These are phyloP conservation scores for Citrus sp. DNA, from an alignment of 345 rosid species.

Conservation along the genomic window DNA sequence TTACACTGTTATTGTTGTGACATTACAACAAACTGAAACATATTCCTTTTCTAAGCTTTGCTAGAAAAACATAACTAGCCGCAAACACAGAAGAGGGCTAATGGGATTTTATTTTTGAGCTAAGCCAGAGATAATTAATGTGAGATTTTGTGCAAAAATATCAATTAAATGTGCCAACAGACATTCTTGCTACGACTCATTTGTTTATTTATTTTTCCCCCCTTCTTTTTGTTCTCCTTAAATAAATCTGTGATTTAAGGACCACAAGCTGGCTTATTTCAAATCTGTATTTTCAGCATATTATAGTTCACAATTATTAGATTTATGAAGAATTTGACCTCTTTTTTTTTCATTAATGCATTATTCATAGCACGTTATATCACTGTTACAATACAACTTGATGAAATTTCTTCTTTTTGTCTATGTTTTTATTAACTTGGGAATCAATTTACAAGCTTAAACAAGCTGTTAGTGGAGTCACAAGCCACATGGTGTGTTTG, in stretches of 20 bases:
- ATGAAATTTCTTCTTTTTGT: constrained; percentile 12
- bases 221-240: not conserved
- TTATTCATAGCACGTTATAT: constrained; percentile 28
- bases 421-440: not conserved
- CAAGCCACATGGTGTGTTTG: constrained; percentile 43
- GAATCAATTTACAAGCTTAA: constrained; percentile 28
- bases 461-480: constrained; percentile 46
- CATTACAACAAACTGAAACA: not conserved
- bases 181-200: not conserved
- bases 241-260: not conserved
- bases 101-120: not conserved
- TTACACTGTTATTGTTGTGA: not conserved
- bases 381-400: constrained; percentile 13
- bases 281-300: constrained; percentile 9
- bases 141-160: not conserved
- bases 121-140: not conserved
- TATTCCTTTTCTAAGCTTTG: no score
- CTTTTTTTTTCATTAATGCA: no score
- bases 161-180: not conserved
- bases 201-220: not conserved
- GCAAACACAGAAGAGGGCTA: not conserved
- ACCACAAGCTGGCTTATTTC: constrained; percentile 4
- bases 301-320: constrained; percentile 7
- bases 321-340: constrained; percentile 7
- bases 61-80: not conserved